Evolutionary conservation across 2,329 filamentous ascomycete genomes (phyloP).

Genomic region (Xylariales sp.): DNA sequence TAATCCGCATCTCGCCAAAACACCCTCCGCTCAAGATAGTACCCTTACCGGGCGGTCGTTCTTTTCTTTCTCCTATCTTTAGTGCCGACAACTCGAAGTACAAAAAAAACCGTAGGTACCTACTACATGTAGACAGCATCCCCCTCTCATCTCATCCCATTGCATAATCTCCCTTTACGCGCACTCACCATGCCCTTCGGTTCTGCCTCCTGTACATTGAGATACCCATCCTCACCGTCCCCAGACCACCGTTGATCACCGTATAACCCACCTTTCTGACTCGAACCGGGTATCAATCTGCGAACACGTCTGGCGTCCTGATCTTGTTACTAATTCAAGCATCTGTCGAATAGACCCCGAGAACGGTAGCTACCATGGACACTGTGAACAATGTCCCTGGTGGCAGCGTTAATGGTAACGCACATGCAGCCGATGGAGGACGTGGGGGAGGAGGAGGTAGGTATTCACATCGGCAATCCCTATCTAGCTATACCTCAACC

Average conservation of each 20-base stretch:
- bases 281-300: not conserved
- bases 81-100: not conserved
- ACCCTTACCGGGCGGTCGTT: not conserved
- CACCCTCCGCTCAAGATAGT: no score
- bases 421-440: not conserved
- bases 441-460: conserved; percentile 22
- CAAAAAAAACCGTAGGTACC: not conserved
- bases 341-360: not conserved
- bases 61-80: not conserved
- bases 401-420: not conserved
- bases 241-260: not conserved
- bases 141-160: not conserved
- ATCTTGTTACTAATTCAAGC: not conserved
- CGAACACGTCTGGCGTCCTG: not conserved
- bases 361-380: conserved; percentile 7
- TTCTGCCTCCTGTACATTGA: not conserved
- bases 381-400: not conserved
- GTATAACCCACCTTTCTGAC: not conserved
- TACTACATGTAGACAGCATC: not conserved
- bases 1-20: not conserved
- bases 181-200: not conserved
- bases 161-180: not conserved
- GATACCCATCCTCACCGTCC: not conserved
- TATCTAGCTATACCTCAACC: not conserved
- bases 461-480: not conserved